These are phyloP conservation scores for Curvularia sp. DNA, from an alignment of 2,329 filamentous ascomycete genomes.

Conservation along the genomic window DNA sequence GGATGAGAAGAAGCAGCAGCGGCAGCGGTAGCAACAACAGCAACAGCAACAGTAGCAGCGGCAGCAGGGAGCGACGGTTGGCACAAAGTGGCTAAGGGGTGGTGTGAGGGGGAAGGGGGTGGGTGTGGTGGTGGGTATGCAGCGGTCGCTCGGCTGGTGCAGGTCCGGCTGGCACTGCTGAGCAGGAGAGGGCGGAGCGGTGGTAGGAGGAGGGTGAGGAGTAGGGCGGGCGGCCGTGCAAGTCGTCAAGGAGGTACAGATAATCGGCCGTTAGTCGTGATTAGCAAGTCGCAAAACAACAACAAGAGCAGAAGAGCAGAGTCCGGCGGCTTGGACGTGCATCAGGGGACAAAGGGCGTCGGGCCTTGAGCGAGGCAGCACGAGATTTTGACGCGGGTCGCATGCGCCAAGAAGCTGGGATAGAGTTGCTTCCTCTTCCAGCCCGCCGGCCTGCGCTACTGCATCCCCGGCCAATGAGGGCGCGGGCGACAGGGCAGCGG, in stretches of 20 bases:
- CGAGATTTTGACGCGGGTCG: constrained; percentile 28
- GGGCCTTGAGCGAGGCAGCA: constrained; percentile 17
- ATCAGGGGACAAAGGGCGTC: constrained; percentile 17
- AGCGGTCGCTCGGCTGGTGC: constrained; percentile 13
- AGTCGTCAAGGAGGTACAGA: no score
- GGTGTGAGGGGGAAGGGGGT: constrained; percentile 7
- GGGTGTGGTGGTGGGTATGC: constrained; percentile 4
- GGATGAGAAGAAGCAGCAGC: not conserved
- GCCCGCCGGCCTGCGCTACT: constrained; percentile 22
- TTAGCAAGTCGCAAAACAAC: constrained; percentile 10
- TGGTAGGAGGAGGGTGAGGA: not conserved
- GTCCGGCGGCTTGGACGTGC: constrained; percentile 3
- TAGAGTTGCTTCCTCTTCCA: constrained; percentile 16
- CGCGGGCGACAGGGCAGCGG: constrained; percentile 21
- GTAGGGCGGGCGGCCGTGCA: no score
- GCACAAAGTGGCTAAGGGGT: constrained; percentile 1
- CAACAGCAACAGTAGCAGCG: not conserved
- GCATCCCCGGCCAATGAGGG: constrained; percentile 27
- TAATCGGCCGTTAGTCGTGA: constrained; percentile 21
- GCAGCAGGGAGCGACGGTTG: constrained; percentile 3
- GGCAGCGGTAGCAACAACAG: not conserved
- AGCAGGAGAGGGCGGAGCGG: not conserved
- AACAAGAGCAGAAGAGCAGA: constrained; percentile 10
- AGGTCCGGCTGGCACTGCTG: constrained; percentile 18
- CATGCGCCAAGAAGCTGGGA: constrained; percentile 24